These are phyloP conservation scores for Puccinia sorghi DNA, from an alignment of 1,284 basidiomycete species.

Conservation along the genomic window DNA sequence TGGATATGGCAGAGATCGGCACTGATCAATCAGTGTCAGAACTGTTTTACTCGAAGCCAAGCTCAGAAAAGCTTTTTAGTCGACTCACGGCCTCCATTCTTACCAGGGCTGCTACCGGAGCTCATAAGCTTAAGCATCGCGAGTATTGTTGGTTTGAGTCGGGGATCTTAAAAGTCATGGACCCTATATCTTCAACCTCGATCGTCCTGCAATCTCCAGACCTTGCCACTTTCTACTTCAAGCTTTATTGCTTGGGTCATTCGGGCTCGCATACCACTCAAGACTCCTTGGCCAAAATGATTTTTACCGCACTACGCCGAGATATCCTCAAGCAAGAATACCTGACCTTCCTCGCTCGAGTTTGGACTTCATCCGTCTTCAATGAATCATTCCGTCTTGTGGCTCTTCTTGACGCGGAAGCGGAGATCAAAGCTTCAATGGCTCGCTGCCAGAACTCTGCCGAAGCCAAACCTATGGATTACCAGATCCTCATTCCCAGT, in stretches of 20 bases:
- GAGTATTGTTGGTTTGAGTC: conserved; percentile 48
- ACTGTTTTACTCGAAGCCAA: conserved; percentile 39
- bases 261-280: not conserved
- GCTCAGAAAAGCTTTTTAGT: conserved; percentile 33
- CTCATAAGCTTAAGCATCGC: conserved; percentile 16
- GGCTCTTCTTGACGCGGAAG: conserved; percentile 43
- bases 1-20: not conserved
- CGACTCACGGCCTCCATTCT: conserved; percentile 29
- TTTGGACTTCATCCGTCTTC: conserved; percentile 45
- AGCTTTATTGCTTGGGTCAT: conserved; percentile 33
- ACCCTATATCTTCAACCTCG: not conserved
- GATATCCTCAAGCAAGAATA: conserved; percentile 30
- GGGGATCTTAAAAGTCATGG: conserved; percentile 17
- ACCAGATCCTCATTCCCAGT: conserved; percentile 45
- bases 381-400: conserved; percentile 22
- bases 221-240: conserved; percentile 33
- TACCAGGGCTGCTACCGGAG: conserved; percentile 5
- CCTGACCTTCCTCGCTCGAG: conserved; percentile 38
- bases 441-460: not conserved
- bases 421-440: conserved; percentile 22
- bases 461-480: not conserved
- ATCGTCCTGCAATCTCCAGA: conserved; percentile 19
- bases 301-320: conserved; percentile 8
- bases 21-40: conserved; percentile 18
- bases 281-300: conserved; percentile 27